Conservation (phyloP, 2,329 filamentous ascomycete genomes). For the Leptographium flavum region DNA sequence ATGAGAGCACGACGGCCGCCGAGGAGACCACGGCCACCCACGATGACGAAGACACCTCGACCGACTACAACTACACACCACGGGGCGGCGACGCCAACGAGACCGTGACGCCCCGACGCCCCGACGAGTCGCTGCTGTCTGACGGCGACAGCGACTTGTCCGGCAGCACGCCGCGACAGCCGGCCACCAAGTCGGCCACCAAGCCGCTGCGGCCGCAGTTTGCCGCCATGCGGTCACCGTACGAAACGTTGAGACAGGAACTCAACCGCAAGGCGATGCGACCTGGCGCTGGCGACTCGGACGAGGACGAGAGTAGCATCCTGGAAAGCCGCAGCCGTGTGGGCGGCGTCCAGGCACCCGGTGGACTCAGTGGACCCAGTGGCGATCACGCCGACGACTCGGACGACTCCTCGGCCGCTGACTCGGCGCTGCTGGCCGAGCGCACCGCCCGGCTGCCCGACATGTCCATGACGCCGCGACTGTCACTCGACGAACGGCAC, state of each 20-base stretch:
- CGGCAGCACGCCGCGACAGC: conserved; percentile 53
- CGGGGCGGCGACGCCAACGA: conserved; percentile 27
- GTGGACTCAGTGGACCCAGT: conserved; percentile 17
- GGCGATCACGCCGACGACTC: conserved; percentile 11
- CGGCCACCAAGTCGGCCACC: conserved; percentile 35
- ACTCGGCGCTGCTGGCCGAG: conserved; percentile 34
- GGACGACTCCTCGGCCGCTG: conserved; percentile 19
- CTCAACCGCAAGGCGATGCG: conserved; percentile 24
- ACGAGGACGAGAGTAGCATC: not conserved
- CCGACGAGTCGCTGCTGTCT: conserved; percentile 54
- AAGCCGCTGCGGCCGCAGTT: conserved; percentile 37
- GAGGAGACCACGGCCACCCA: conserved; percentile 25
- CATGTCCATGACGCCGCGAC: conserved; percentile 48
- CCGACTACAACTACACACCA: conserved; percentile 23
- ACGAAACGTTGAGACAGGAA: conserved; percentile 58
- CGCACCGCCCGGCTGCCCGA: conserved; percentile 42
- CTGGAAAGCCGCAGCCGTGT: not conserved
- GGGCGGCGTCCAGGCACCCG: not conserved
- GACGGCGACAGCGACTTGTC: conserved; percentile 42
- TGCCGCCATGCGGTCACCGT: conserved; percentile 59
- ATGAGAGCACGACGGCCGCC: conserved; percentile 36
- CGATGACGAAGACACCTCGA: conserved; percentile 29
- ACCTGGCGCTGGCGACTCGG: not conserved
- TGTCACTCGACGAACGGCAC: conserved; percentile 38
- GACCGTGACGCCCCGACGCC: conserved; percentile 7